Evolutionary conservation across 2,329 filamentous ascomycete species (phyloP).

Genomic region (Paraphoma chrysanthemicola): DNA sequence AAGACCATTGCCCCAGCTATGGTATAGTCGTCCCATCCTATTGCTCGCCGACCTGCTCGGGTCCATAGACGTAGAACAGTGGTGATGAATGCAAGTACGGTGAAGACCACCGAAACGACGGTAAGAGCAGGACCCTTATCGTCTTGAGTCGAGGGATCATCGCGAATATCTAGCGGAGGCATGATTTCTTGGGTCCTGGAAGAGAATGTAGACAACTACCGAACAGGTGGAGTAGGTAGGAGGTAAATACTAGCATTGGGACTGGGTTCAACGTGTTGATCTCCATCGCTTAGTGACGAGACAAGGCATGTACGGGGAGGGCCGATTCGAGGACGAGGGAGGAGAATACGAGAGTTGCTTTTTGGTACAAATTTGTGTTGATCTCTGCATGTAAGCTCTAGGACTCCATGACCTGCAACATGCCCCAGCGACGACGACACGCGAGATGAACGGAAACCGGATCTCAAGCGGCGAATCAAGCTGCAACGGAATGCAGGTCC

Average conservation of each 20-base stretch:
- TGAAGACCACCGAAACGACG: conserved; percentile 2
- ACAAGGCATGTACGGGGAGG: background rate
- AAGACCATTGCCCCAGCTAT: conserved; percentile 4
- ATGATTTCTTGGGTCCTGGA: background rate
- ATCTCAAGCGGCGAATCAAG: background rate
- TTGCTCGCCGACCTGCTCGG: conserved; percentile 2
- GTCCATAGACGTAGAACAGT: conserved; percentile 5
- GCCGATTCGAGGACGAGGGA: background rate
- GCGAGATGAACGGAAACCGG: background rate
- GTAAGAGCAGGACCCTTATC: conserved; percentile 4
- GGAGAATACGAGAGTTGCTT: background rate
- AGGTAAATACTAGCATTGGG: background rate
- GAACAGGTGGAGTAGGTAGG: background rate
- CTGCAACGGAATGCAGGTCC: background rate
- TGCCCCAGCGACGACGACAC: background rate
- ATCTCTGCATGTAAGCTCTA: background rate
- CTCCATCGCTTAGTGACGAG: background rate
- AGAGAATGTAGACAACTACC: background rate
- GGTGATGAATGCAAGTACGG: conserved; percentile 1
- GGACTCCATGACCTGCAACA: background rate
- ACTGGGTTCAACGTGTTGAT: background rate
- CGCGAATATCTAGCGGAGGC: background rate
- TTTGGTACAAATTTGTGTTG: background rate
- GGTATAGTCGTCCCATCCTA: conserved; percentile 6
- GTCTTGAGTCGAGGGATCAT: conserved; percentile 1